Percentiles rank a stretch among this genome's conserved stretches.
Conservation (phyloP, 208 protist genomes). For the Crithidia brevicula region DNA sequence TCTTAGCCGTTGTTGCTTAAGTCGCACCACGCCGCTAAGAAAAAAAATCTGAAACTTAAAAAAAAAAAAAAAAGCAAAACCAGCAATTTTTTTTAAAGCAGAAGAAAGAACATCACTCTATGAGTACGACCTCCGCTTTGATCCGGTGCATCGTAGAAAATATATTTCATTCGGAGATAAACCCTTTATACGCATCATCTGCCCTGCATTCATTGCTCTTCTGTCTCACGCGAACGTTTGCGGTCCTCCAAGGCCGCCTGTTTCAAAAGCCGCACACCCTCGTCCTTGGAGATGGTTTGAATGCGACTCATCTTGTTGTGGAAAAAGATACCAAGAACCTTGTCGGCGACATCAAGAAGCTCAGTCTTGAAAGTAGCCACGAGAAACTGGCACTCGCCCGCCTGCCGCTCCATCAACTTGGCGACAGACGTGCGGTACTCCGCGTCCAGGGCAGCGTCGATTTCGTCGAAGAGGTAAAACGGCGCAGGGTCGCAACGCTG, state of each 20-base stretch:
- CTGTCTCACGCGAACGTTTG: conserved; percentile 58
- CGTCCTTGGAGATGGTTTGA: conserved; percentile 79
- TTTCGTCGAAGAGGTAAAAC: conserved; percentile 99
- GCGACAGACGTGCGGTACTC: conserved; percentile 94
- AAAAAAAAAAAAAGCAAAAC: conserved; percentile 16
- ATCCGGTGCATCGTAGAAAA: too few species aligned
- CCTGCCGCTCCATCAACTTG: conserved; percentile 94
- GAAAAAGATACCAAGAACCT: conserved; percentile 96
- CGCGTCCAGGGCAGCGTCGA: conserved; percentile 98
- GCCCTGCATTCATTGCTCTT: conserved; percentile 20
- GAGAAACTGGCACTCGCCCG: conserved; percentile 96
- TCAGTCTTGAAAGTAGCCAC: conserved; percentile 98
- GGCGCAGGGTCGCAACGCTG: conserved; percentile 98
- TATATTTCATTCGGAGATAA: too few species aligned
- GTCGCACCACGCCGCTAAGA: too few species aligned
- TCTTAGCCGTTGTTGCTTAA: too few species aligned
- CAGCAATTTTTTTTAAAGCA: too few species aligned
- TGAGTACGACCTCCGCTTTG: too few species aligned
- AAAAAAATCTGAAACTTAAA: conserved; percentile 18
- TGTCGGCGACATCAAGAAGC: conserved; percentile 94
- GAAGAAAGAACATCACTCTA: too few species aligned
- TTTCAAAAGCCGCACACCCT: conserved; percentile 52
- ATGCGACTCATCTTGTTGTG: conserved; percentile 95
- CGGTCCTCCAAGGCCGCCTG: conserved; percentile 71
- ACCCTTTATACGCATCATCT: too few species aligned